Base-by-base conservation (phyloP, 306 rosid genomes). In the Medicago lupulina region DNA sequence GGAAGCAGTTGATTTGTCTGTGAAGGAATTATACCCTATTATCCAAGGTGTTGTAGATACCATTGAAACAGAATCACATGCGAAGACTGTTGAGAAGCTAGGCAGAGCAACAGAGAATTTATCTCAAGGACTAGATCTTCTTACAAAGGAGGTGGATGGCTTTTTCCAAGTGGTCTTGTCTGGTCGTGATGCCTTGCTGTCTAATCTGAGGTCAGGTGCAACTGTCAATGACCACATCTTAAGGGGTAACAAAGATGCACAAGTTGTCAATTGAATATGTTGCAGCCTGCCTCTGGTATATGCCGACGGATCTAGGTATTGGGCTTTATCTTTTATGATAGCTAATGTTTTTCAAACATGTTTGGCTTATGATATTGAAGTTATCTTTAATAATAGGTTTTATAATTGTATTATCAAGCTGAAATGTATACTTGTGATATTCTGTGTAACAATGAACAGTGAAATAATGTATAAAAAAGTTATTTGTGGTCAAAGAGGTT, bases 131-230 rank as follows among this genome's bases (percentile, higher is more conserved):
- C 67, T 94, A 2, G 97, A 94, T 87, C 85, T 82, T 85, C 95
- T 92, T 49, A 82, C 90, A 14, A 87, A 94, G 82, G 95, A 86
- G 80, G 97, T 94, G 39, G 96, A 92, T 78, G 83, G 85, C 9
- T 94, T 91, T 83, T 94, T 94, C 81, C 89, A 84, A 11, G 81
- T 86, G 76, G 89, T 94, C 51, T 80, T 94, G 85, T 15, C 74
- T 1, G 93, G 97, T 16, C 97, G 98, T 5, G 96, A 94, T 47
- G 85, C 93, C 13, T 80, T 92, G 87, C 95, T 94, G 23, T 82
- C 87, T 14, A 88, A 61, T 79, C 78, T 94, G 64, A 90, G 98
- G 85, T 80, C 83, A 6, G 84, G 82, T 63, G 90, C 81, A 64
- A 67, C 79, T 16, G 72, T 67, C 67, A 67, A 46, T 66, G 88